Evolutionary conservation across 1,284 basidiomycete genomes (phyloP).

Genomic region (Leccinum subspadiceum): DNA sequence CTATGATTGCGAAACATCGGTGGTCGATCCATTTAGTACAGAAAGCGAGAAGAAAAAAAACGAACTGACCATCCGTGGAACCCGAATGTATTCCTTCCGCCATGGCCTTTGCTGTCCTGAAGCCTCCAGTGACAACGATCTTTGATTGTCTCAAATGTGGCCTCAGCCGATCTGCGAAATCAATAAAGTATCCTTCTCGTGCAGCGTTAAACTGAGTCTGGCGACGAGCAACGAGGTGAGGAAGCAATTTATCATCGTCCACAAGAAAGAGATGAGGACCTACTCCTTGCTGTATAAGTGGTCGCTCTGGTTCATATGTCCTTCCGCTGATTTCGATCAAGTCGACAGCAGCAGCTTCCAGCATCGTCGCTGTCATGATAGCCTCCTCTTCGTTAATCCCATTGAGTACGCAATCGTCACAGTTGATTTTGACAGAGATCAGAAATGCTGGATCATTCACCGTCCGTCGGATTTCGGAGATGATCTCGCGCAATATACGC

Average conservation of each 20-base stretch:
- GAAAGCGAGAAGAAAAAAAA: background rate
- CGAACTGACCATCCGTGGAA: constrained; percentile 31
- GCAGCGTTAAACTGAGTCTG: constrained; percentile 33
- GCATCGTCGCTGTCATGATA: constrained; percentile 38
- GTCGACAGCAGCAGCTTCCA: constrained; percentile 46
- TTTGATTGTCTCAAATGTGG: constrained; percentile 35
- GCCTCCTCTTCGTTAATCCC: constrained; percentile 40
- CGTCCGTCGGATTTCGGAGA: constrained; percentile 31
- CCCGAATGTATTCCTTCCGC: constrained; percentile 33
- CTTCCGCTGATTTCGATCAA: constrained; percentile 50
- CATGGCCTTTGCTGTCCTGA: constrained; percentile 43
- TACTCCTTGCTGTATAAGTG: constrained; percentile 14
- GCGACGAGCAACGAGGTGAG: background rate
- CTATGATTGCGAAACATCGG: constrained; percentile 9
- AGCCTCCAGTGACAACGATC: constrained; percentile 48
- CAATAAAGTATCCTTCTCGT: constrained; percentile 41
- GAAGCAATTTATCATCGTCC: background rate
- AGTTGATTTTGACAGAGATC: constrained; percentile 48
- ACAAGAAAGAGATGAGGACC: constrained; percentile 12
- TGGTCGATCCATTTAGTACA: background rate
- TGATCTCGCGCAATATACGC: constrained; percentile 37
- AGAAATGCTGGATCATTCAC: constrained; percentile 38
- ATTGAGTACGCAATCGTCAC: constrained; percentile 28
- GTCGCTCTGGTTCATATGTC: constrained; percentile 39
- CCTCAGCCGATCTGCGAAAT: constrained; percentile 43